phyloP scores from a whole-genome alignment of 306 rosid species.

The Datisca glomerata region DNA sequence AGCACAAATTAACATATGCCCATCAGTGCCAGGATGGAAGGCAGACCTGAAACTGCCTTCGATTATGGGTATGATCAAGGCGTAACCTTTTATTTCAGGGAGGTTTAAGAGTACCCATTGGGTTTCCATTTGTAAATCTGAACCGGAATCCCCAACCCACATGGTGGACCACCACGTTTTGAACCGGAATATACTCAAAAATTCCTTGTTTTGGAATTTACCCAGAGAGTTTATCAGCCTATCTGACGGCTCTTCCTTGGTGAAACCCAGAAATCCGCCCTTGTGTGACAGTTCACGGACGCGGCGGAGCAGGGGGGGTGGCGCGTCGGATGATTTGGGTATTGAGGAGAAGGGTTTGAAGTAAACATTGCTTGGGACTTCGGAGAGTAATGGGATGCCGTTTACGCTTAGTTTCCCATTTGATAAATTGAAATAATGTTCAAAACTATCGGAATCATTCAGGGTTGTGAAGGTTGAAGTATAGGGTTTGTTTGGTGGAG shows the following conservation, averaged over 20 bases:
- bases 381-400: conserved; percentile 43
- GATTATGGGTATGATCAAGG: conserved; percentile 48
- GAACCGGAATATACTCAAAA: conserved; percentile 69
- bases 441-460: conserved; percentile 13
- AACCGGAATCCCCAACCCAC: conserved; percentile 84
- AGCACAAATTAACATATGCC: conserved; percentile 43
- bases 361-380: conserved; percentile 58
- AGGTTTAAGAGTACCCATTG: conserved; percentile 65
- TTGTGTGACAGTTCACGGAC: conserved; percentile 36
- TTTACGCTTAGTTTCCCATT: conserved; percentile 31
- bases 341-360: conserved; percentile 41
- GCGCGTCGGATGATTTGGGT: conserved; percentile 35
- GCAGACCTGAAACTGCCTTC: conserved; percentile 64
- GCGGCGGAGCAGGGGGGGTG: conserved; percentile 36
- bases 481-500: conserved; percentile 41
- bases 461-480: conserved; percentile 1
- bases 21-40: conserved; percentile 56
- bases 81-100: conserved; percentile 58
- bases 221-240: conserved; percentile 56
- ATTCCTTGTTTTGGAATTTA: conserved; percentile 36
- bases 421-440: conserved; percentile 29
- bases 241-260: conserved; percentile 30
- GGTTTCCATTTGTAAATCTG: conserved; percentile 76
- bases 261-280: conserved; percentile 77
- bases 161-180: conserved; percentile 97